phyloP scores from a whole-genome alignment of 768 basidiomycete species.

The Udeniomyces megalosporus region DNA sequence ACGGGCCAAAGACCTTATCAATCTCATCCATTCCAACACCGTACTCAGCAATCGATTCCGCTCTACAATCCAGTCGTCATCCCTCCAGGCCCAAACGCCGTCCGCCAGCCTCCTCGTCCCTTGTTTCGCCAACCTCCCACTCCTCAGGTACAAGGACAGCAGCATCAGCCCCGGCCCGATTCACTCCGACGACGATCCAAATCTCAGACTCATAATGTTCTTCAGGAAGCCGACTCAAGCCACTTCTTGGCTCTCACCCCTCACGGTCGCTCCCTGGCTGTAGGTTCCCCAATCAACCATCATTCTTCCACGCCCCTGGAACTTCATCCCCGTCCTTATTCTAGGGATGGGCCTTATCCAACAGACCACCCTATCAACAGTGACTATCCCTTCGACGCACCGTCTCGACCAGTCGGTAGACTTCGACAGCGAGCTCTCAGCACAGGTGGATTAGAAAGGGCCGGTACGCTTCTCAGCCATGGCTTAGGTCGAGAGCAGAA shows the following conservation, averaged over 20 bases:
- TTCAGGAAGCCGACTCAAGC: neutral
- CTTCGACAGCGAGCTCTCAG: neutral
- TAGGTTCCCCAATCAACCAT: neutral
- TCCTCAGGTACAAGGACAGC: neutral
- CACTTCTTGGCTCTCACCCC: constrained; percentile 3
- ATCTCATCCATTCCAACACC: too few species aligned
- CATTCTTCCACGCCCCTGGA: neutral
- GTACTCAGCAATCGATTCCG: too few species aligned
- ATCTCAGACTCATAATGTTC: neutral
- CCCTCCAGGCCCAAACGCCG: too few species aligned
- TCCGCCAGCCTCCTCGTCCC: too few species aligned
- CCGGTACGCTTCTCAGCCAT: constrained; percentile 41
- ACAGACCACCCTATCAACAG: too few species aligned
- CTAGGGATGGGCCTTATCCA: too few species aligned
- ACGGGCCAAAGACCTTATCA: too few species aligned
- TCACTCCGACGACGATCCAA: too few species aligned
- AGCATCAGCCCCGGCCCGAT: neutral
- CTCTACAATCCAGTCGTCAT: too few species aligned
- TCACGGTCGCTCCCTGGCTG: neutral
- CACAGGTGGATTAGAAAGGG: constrained; percentile 29
- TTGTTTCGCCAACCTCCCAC: too few species aligned
- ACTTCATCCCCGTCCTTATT: neutral
- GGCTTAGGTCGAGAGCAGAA: constrained; percentile 39
- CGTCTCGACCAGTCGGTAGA: neutral
- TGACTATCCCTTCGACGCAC: too few species aligned